A percentile compares a stretch with the other conserved stretches of the same genome.
These are phyloP conservation scores for Cucurbita ficifolia DNA, from an alignment of 306 rosid genomes.

Conservation along the genomic window DNA sequence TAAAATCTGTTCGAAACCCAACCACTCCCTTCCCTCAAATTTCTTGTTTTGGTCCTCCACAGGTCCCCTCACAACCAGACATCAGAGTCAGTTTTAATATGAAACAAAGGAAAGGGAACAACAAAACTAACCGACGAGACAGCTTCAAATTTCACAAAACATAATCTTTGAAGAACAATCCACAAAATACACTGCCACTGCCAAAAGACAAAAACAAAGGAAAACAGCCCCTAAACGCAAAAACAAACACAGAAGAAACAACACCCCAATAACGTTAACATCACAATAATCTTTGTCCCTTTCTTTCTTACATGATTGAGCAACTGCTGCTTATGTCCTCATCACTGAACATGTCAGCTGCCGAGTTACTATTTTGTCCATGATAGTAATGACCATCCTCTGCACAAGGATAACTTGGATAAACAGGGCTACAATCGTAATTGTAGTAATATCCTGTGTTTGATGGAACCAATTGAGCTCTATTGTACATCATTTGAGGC, in stretches of 20 bases:
- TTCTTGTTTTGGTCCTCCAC: background rate
- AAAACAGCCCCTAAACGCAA: background rate
- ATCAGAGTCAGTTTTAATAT: background rate
- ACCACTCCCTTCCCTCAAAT: background rate
- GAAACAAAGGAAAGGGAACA: background rate
- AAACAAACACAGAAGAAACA: background rate
- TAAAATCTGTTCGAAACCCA: background rate
- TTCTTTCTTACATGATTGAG: conserved; percentile 45
- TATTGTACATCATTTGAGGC: conserved; percentile 81
- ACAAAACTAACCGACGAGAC: background rate
- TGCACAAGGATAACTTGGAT: conserved; percentile 3
- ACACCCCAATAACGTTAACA: background rate
- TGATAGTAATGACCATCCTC: conserved; percentile 11
- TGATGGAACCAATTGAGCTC: conserved; percentile 51
- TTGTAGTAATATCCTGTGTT: conserved; percentile 61
- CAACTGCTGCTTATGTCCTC: conserved; percentile 65
- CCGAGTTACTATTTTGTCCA: conserved; percentile 26
- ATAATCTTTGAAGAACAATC: background rate
- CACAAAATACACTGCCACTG: background rate
- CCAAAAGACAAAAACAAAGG: background rate
- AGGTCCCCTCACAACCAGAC: background rate
- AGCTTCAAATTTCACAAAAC: conserved; percentile 2
- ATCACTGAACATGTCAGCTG: conserved; percentile 67
- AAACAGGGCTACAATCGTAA: conserved; percentile 26
- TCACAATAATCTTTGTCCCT: background rate